These are phyloP conservation scores for Fraxinus velutina DNA, from an alignment of 305 asterid species.

Conservation along the genomic window DNA sequence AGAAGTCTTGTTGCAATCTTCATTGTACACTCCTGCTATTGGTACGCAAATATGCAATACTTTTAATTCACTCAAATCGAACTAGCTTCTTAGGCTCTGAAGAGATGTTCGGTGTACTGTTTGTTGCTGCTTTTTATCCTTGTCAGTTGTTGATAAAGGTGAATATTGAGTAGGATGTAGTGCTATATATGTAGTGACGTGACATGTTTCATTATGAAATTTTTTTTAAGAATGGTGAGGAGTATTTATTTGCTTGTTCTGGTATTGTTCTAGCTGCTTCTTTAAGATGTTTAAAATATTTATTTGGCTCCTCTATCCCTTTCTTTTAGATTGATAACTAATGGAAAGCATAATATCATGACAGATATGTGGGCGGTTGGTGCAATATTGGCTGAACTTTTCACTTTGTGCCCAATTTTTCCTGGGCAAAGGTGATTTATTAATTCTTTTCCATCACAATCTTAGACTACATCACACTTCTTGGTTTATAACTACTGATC, in stretches of 20 bases:
- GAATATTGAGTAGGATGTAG: not conserved
- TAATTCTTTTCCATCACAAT: slow-evolving; percentile 8
- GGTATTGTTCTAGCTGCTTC: slow-evolving; percentile 5
- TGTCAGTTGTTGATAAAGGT: not conserved
- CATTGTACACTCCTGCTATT: slow-evolving; percentile 77
- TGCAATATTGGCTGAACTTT: slow-evolving; percentile 95
- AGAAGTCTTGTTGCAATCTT: slow-evolving; percentile 80
- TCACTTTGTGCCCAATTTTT: slow-evolving; percentile 76
- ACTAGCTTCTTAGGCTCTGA: not conserved
- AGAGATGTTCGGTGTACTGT: slow-evolving; percentile 1
- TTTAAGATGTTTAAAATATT: not conserved
- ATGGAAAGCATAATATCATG: slow-evolving; percentile 20
- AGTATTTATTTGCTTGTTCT: not conserved
- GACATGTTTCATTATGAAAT: slow-evolving; percentile 7
- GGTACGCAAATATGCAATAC: slow-evolving; percentile 67
- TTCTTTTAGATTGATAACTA: slow-evolving; percentile 18
- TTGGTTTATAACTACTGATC: not conserved
- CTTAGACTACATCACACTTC: not conserved
- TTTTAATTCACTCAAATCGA: slow-evolving; percentile 7
- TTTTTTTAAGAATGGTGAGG: not conserved
- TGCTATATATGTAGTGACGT: not conserved
- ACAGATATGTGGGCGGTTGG: slow-evolving; percentile 99
- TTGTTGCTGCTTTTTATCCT: slow-evolving; percentile 1
- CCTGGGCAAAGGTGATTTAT: slow-evolving; percentile 90
- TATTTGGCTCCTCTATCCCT: slow-evolving; percentile 9